Conservation (phyloP, 495 filamentous ascomycete genomes). For the Pyronema domesticum region DNA sequence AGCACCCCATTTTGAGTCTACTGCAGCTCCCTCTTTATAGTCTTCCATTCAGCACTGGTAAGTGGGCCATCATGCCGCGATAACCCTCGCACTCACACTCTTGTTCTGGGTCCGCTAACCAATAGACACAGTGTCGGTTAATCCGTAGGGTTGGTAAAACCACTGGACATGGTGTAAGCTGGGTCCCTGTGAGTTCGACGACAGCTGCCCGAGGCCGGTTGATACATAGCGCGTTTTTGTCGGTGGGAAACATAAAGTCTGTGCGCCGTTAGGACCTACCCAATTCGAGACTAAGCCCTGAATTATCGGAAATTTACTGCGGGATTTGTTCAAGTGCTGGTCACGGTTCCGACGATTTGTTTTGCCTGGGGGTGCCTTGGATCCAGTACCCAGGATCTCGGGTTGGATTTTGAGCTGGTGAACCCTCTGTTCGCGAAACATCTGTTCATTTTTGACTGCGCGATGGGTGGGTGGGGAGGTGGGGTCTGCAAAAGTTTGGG, state of each 20-base stretch:
- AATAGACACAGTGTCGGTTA: constrained; percentile 12
- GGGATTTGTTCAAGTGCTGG: not conserved
- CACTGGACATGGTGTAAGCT: not conserved
- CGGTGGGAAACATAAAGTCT: not conserved
- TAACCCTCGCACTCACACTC: constrained; percentile 14
- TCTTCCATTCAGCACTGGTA: constrained; percentile 17
- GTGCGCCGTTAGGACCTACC: constrained; percentile 1
- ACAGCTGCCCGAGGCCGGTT: not conserved
- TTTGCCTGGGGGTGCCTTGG: not conserved
- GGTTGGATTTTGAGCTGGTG: not conserved
- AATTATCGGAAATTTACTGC: constrained; percentile 4
- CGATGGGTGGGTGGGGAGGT: too few relatives aligned
- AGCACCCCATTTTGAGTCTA: constrained; percentile 14
- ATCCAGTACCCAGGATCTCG: constrained; percentile 4
- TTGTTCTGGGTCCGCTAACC: constrained; percentile 8
- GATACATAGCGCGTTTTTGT: not conserved
- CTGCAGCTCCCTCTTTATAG: constrained; percentile 20
- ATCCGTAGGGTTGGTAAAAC: constrained; percentile 21
- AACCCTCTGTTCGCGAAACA: too few relatives aligned
- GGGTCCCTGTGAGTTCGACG: not conserved
- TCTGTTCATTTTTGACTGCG: too few relatives aligned
- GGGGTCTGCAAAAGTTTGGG: too few relatives aligned
- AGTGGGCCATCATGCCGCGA: constrained; percentile 23
- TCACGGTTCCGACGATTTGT: constrained; percentile 6
- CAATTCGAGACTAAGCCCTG: not conserved